Base-by-base conservation (phyloP, 2,329 filamentous ascomycete genomes). In the Pestalotiopsis sp. region DNA sequence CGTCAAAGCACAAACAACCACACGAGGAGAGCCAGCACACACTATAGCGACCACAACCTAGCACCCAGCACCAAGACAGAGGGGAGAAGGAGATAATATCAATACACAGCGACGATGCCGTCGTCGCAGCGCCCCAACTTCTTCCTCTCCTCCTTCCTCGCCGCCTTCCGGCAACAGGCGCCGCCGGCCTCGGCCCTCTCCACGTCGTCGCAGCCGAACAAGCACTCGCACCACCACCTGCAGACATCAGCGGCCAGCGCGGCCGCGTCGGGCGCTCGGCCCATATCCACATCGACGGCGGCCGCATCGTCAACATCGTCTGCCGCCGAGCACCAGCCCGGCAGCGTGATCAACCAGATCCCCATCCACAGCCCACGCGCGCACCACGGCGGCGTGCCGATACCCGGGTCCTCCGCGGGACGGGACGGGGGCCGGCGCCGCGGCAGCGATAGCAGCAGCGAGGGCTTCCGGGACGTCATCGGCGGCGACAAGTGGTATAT, bases 401-500 rank as follows among this genome's bases (percentile, higher is more conserved):
- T 78, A 66, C 77, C 67, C 31, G 71, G 55, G 39, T 63, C 49
- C 27, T 17, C 61, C 27, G 12, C 23, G 1, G 31, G 59, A 14
- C 23, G 57, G 9, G 11, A 13, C 14, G 67, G 70, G 7, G 78
- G 77, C n/a, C 81, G 84, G 14, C 84, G 91, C 67, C 85, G 92
- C 67, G 92, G 92, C 31, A 93, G 91, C 73, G 92, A 94, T 73
- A 93, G 90, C 79, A 92, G 88, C 71, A 90, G 87, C 66, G 92
- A 94, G 75, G 92, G 92, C 1, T 94, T 94, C 78, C 84, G 91
- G 65, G 92, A 94, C 70, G 90, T 90, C 45, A 79, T 90, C 63
- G 91, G 91, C 2, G 87, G 88, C 1, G 92, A 95, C 72, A 94
- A 93, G 81, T 93, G 92, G 91, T 95, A 94, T 75, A 92, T 95